These are phyloP conservation scores for Magnaporthiopsis rhizophila DNA, from an alignment of 2,329 filamentous ascomycete genomes.

Conservation along the genomic window DNA sequence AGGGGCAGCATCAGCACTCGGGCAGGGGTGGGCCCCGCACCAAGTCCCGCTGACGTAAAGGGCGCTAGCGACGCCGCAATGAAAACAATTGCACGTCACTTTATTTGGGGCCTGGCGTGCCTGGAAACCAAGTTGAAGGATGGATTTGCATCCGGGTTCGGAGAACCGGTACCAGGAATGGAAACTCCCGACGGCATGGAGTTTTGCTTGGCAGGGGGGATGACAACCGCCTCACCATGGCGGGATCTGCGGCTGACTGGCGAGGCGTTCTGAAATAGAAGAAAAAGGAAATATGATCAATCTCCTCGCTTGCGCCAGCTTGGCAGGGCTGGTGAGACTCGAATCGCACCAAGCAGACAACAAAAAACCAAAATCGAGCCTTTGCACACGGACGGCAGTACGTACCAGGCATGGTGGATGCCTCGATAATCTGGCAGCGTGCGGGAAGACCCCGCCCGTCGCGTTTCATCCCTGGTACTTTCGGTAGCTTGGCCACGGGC, in stretches of 20 bases:
- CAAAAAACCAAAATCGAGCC: background rate
- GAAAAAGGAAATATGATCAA: background rate
- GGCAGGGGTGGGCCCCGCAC: background rate
- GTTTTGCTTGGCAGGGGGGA: background rate
- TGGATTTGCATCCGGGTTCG: background rate
- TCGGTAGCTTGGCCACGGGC: too few species aligned
- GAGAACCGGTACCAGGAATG: background rate
- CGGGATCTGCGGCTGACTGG: background rate
- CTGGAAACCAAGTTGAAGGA: background rate
- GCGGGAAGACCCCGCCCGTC: background rate
- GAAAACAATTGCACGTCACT: too few species aligned
- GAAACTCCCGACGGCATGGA: background rate
- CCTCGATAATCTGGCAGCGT: background rate
- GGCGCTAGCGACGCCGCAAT: background rate
- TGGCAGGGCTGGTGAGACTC: background rate
- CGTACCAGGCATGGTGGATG: background rate
- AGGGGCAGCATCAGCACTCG: background rate
- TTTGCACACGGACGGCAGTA: too few species aligned
- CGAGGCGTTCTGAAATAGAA: background rate
- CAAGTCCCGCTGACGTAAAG: background rate
- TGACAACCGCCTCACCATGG: background rate
- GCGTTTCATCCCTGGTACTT: background rate
- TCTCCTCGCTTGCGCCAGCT: background rate
- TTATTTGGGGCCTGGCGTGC: background rate
- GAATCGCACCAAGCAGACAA: background rate